phyloP scores from a whole-genome alignment of 495 filamentous ascomycete genomes.

The Pseudoneurospora amorphoporcata region DNA sequence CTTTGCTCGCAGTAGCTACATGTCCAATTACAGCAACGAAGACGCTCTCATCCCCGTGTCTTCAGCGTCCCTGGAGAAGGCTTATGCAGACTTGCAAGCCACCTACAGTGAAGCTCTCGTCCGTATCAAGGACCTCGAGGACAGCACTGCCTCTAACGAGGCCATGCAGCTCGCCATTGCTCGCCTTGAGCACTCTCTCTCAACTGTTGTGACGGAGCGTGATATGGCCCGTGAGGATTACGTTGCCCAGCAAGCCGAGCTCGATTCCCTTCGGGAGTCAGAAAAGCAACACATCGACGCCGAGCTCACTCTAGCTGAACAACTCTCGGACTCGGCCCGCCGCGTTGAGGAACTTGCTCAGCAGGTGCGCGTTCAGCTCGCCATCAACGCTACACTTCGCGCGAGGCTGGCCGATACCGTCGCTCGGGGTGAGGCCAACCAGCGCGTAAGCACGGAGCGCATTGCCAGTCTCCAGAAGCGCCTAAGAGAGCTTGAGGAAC shows the following conservation, averaged over 20 bases:
- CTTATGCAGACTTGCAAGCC: constrained; percentile 68
- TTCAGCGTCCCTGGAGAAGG: constrained; percentile 65
- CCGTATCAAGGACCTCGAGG: constrained; percentile 46
- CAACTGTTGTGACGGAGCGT: constrained; percentile 59
- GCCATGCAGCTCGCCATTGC: constrained; percentile 49
- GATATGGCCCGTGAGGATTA: constrained; percentile 55
- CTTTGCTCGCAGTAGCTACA: constrained; percentile 37
- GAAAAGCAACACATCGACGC: constrained; percentile 54
- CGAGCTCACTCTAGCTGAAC: constrained; percentile 50
- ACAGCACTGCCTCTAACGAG: constrained; percentile 30
- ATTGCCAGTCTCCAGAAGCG: constrained; percentile 75
- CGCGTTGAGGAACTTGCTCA: constrained; percentile 66
- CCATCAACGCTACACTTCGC: constrained; percentile 62
- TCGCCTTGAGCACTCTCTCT: constrained; percentile 52
- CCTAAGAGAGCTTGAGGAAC: constrained; percentile 74
- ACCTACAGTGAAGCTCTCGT: constrained; percentile 43
- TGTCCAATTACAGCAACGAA: constrained; percentile 14
- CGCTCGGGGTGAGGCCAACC: constrained; percentile 74
- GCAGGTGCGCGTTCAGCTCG: constrained; percentile 69
- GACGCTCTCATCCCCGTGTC: constrained; percentile 32
- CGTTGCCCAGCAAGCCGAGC: constrained; percentile 47
- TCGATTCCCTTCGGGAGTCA: constrained; percentile 49
- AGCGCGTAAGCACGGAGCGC: constrained; percentile 62
- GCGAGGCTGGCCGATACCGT: constrained; percentile 79
- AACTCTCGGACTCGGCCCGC: constrained; percentile 59